Conservation (phyloP, 306 rosid genomes). For the Vigna radiata region DNA sequence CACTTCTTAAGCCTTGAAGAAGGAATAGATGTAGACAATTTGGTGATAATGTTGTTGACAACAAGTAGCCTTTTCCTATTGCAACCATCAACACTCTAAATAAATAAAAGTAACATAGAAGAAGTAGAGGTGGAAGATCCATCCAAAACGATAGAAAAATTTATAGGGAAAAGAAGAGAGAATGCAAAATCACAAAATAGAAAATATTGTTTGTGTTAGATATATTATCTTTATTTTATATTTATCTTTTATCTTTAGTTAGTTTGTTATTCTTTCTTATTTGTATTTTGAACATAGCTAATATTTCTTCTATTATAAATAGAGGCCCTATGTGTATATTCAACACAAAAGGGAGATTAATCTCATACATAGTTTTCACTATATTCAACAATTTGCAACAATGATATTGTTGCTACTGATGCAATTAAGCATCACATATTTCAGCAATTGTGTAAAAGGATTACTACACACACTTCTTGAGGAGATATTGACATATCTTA, state of each 20-base stretch:
- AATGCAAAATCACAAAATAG: constrained; percentile 21
- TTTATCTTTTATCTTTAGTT: too few species aligned
- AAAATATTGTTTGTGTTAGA: neutral
- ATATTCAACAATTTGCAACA: neutral
- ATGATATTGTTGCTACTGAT: constrained; percentile 13
- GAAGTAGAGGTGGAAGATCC: constrained; percentile 21
- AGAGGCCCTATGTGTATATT: too few species aligned
- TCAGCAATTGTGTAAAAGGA: neutral
- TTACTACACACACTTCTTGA: neutral
- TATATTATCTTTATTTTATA: too few species aligned
- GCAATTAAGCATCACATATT: constrained; percentile 28
- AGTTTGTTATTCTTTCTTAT: too few species aligned
- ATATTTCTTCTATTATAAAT: too few species aligned
- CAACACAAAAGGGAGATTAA: too few species aligned
- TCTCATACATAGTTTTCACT: too few species aligned
- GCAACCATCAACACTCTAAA: constrained; percentile 16
- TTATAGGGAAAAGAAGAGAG: neutral
- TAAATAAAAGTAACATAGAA: constrained; percentile 5
- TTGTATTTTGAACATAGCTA: too few species aligned
- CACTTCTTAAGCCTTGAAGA: constrained; percentile 17
- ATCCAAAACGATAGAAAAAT: constrained; percentile 1
- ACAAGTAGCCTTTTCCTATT: constrained; percentile 20
- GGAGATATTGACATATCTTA: neutral
- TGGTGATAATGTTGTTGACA: neutral
- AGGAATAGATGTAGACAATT: constrained; percentile 10